Base-by-base conservation (phyloP, 306 rosid species). In the Fragaria ananassa region DNA sequence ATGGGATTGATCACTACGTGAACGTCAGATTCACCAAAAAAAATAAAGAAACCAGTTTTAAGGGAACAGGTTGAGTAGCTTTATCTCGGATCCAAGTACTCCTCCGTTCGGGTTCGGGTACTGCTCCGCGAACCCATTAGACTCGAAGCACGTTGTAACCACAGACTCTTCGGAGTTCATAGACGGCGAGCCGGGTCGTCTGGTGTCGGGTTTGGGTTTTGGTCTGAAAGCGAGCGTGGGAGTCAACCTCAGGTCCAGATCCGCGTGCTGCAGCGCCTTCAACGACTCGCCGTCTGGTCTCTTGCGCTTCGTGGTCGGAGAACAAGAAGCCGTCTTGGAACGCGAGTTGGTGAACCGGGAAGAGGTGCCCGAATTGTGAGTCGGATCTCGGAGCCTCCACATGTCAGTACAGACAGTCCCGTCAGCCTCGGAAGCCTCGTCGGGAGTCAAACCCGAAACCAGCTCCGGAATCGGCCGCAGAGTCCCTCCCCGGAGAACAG, bases 121-220 rank as follows among this genome's bases (percentile, higher is more conserved):
- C 10, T 76, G 83, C 75, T 85, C 93, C 14, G 80, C 84, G 9
- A 80, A 25, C 51, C 88, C 82, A 68, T 86, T 81, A 2, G 67
- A 61, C 1, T 91, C 97, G 79, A 89, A 86, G 76, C 96, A 88
- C 70, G 87, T 81, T 44, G 93, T 94, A 23, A 93, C 88, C 57
- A 71, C 97, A 2, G 98, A 95, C 73, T 92, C 98, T 72, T 89
- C 98, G 0, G 98, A 95, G 71, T 89, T 92, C 95, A 92, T 89
- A 19, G 97, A 95, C 77, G 97, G 97, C 42, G 96, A 83, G 0
- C 86, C 93, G 51, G 90, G 85, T 49, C 96, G 89, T 25, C 85
- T 87, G 83, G 66, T 76, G 39, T 91, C 98, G 47, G 69, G 67
- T 23, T 81, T 79, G 79, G 18, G 51, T 51, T 37, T 44, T 13